Evolutionary conservation across 2,329 filamentous ascomycete species (phyloP).

Genomic region (Thelonectria olida): DNA sequence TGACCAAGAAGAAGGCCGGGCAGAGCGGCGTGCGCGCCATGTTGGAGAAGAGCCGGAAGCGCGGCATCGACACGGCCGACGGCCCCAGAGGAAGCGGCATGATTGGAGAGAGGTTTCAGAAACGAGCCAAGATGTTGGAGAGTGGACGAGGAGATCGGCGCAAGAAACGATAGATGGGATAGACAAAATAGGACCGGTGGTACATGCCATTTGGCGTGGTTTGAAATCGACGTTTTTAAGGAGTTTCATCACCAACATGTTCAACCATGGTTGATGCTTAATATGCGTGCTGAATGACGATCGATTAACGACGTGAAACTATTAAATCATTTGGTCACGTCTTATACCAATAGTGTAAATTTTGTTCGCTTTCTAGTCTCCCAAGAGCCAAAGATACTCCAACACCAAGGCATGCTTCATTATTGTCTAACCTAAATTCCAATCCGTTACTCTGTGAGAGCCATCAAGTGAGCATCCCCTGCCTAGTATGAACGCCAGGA

Average conservation of each 20-base stretch:
- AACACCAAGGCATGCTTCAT: too few species aligned
- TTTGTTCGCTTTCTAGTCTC: not conserved
- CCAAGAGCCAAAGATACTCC: too few species aligned
- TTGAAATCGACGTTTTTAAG: not conserved
- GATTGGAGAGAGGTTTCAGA: conserved; percentile 80
- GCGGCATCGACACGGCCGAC: conserved; percentile 73
- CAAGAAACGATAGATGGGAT: conserved; percentile 48
- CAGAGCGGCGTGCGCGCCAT: conserved; percentile 66
- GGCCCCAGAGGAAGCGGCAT: conserved; percentile 72
- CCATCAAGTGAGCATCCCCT: too few species aligned
- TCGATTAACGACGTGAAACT: too few species aligned
- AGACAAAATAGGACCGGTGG: conserved; percentile 16
- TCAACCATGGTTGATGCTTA: too few species aligned
- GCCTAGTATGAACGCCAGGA: too few species aligned
- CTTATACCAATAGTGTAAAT: too few species aligned
- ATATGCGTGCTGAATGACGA: too few species aligned
- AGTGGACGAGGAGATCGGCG: conserved; percentile 55
- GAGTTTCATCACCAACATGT: too few species aligned
- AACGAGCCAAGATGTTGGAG: conserved; percentile 69
- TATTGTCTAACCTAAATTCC: too few species aligned
- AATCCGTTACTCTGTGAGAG: too few species aligned
- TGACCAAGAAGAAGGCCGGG: conserved; percentile 77
- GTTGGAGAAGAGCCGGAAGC: conserved; percentile 88
- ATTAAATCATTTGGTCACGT: too few species aligned
- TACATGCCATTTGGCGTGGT: not conserved